Evolutionary conservation across 495 filamentous ascomycete species (phyloP).

Genomic region (Aspergillus olivimuriae): DNA sequence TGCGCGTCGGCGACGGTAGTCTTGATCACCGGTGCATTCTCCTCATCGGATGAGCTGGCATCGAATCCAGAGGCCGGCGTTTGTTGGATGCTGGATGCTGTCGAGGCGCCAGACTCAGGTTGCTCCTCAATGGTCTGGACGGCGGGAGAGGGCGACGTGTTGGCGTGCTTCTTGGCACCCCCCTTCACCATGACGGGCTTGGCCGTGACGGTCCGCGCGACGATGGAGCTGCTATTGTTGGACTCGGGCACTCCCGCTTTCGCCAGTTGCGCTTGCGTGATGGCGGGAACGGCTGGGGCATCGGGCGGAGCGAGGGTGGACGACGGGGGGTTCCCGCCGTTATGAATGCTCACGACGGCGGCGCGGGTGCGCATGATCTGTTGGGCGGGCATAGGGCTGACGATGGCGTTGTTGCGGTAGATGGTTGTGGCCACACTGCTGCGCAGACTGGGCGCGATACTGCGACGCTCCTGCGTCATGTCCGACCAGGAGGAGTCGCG

Average conservation of each 20-base stretch:
- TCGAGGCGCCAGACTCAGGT: constrained; percentile 10
- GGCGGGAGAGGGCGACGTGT: constrained; percentile 2
- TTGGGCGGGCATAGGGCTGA: constrained; percentile 73
- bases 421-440: constrained; percentile 87
- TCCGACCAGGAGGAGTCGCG: constrained; percentile 80
- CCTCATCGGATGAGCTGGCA: constrained; percentile 34
- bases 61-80: constrained; percentile 30
- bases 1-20: constrained; percentile 40
- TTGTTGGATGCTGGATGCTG: constrained; percentile 13
- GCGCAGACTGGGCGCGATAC: constrained; percentile 56
- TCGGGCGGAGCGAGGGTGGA: constrained; percentile 32
- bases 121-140: constrained; percentile 22
- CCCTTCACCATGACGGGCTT: constrained; percentile 42
- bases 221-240: constrained; percentile 37
- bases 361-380: constrained; percentile 80
- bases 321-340: constrained; percentile 32
- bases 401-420: constrained; percentile 80
- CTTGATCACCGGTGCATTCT: constrained; percentile 16
- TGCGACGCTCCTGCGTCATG: constrained; percentile 58
- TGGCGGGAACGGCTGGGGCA: constrained; percentile 46
- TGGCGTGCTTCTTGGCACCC: constrained; percentile 24
- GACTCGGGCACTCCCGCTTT: constrained; percentile 33
- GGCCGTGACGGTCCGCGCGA: constrained; percentile 37
- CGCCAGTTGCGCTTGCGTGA: constrained; percentile 43
- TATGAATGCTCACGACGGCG: constrained; percentile 81